Percentiles rank a stretch among this genome's conserved stretches.
Evolutionary conservation across 2,329 filamentous ascomycete species (phyloP).

Genomic region (Diaporthe sp.): DNA sequence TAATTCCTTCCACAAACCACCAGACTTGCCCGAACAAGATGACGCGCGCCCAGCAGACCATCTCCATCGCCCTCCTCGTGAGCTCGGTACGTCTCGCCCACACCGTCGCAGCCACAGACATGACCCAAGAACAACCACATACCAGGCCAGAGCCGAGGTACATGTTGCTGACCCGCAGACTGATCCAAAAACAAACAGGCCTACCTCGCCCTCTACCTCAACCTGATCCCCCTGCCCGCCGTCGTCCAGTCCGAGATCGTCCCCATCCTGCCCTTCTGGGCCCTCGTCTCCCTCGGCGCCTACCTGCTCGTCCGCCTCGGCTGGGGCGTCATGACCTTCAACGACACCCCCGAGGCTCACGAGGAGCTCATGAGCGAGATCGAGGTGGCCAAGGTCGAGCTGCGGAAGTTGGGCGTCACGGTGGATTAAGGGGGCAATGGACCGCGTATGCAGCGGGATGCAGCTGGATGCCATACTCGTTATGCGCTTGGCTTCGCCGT

Average conservation of each 20-base stretch:
- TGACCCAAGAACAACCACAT: neutral
- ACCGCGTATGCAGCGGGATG: too few species aligned
- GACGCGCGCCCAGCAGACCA: conserved; percentile 94
- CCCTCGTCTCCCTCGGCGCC: conserved; percentile 88
- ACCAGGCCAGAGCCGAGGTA: conserved; percentile 35
- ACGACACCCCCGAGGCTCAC: conserved; percentile 92
- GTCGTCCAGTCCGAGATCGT: conserved; percentile 86
- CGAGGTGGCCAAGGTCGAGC: conserved; percentile 77
- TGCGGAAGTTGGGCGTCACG: conserved; percentile 79
- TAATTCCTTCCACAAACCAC: neutral
- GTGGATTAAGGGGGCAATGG: conserved; percentile 77
- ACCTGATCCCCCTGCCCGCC: conserved; percentile 82
- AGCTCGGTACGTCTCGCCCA: conserved; percentile 75
- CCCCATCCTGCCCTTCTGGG: conserved; percentile 93
- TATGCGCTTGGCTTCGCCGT: neutral
- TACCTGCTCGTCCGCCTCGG: conserved; percentile 93
- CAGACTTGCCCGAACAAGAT: conserved; percentile 62
- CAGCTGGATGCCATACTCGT: too few species aligned
- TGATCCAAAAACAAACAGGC: conserved; percentile 66
- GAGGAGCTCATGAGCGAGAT: conserved; percentile 90
- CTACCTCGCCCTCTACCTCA: conserved; percentile 87
- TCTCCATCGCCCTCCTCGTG: conserved; percentile 87
- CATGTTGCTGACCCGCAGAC: neutral
- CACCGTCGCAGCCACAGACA: neutral
- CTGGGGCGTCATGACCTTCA: conserved; percentile 93